Evolutionary conservation across 148 eudicot species (phyloP).

Genomic region (Rhododendron vialii): DNA sequence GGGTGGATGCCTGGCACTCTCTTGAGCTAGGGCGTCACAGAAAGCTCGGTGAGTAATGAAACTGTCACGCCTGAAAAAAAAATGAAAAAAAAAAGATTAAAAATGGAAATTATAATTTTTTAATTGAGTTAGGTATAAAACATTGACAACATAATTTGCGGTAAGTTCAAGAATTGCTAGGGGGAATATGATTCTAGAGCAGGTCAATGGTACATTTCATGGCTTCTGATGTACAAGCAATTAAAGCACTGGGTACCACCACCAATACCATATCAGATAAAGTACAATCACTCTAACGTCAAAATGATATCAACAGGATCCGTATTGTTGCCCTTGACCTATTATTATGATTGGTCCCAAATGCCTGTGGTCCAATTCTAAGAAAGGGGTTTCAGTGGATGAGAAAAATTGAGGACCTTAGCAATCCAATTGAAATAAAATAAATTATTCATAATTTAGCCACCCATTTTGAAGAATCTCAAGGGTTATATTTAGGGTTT

Average conservation of each 20-base stretch:
- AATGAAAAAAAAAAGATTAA: neutral
- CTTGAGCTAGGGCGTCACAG: conserved; percentile 71
- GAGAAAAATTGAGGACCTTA: neutral
- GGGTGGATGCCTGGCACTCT: conserved; percentile 54
- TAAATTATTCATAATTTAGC: neutral
- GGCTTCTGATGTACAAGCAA: neutral
- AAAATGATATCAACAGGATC: neutral
- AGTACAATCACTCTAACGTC: neutral
- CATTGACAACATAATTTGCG: neutral
- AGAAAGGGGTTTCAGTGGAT: neutral
- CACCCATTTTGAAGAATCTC: neutral
- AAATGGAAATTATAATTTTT: neutral
- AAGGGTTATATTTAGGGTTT: neutral
- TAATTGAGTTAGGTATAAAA: neutral
- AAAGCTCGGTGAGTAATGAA: conserved; percentile 75
- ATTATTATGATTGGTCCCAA: neutral
- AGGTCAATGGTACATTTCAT: neutral
- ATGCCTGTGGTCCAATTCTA: conserved; percentile 8
- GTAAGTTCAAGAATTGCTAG: neutral
- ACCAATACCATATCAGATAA: neutral
- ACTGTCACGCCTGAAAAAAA: conserved; percentile 61
- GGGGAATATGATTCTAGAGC: neutral
- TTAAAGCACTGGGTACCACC: neutral
- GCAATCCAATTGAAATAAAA: neutral
- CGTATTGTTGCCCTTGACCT: neutral